Percentiles rank a stretch among this genome's conserved stretches.
Conservation (phyloP, 192 early-diverging fungal genomes). For the Allomyces arbusculus region DNA sequence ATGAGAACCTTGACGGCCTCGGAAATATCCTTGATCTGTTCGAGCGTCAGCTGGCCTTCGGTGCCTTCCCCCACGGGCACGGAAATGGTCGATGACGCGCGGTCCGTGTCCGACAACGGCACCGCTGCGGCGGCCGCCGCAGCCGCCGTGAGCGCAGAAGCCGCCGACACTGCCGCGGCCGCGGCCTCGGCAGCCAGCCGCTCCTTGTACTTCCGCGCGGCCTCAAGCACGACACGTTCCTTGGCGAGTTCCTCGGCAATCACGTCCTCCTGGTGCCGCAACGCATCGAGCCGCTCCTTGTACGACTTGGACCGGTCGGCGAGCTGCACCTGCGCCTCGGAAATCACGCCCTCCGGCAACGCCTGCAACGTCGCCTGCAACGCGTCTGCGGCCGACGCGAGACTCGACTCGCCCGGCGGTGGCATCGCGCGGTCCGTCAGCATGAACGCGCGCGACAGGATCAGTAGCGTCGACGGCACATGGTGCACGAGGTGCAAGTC, state of each 20-base stretch:
- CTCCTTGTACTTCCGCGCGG: neutral
- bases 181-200: slow-evolving; percentile 7
- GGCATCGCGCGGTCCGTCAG: too few species aligned
- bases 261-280: slow-evolving; percentile 89
- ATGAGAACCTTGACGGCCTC: too few species aligned
- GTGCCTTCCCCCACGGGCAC: too few species aligned
- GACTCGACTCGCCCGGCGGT: too few species aligned
- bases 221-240: slow-evolving; percentile 23
- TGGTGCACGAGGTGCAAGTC: slow-evolving; percentile 82
- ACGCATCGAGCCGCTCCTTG: slow-evolving; percentile 78
- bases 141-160: neutral
- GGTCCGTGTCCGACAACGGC: too few species aligned
- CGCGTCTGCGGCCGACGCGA: slow-evolving; percentile 39
- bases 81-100: too few species aligned
- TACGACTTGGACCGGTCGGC: slow-evolving; percentile 79
- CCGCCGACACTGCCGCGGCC: slow-evolving; percentile 7
- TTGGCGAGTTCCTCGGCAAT: slow-evolving; percentile 87
- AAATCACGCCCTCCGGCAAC: slow-evolving; percentile 73
- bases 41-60: too few species aligned
- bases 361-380: slow-evolving; percentile 79
- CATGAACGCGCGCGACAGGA: slow-evolving; percentile 70
- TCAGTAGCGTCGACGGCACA: slow-evolving; percentile 71
- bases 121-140: too few species aligned
- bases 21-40: too few species aligned
- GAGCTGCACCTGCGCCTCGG: slow-evolving; percentile 69